These are phyloP conservation scores for Aspergillus panamensis DNA, from an alignment of 495 filamentous ascomycete genomes.

Conservation along the genomic window DNA sequence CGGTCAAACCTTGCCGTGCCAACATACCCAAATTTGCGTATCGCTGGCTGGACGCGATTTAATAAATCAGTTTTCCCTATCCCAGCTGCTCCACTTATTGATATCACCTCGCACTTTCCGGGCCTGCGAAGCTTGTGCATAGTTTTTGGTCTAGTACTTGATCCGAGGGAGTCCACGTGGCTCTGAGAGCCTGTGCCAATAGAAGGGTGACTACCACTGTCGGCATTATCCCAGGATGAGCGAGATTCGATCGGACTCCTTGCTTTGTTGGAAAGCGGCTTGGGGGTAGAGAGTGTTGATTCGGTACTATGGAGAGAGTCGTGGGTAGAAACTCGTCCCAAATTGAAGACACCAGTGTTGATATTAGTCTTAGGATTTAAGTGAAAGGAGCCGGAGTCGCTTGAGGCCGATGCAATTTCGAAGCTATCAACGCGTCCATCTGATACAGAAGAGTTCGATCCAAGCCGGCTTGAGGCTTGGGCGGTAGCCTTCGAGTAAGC, in stretches of 20 bases:
- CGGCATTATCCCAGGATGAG: slow-evolving; percentile 35
- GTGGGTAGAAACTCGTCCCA: slow-evolving; percentile 34
- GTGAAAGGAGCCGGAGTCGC: slow-evolving; percentile 54
- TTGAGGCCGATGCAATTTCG: slow-evolving; percentile 46
- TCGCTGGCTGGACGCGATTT: slow-evolving; percentile 69
- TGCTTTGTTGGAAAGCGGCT: slow-evolving; percentile 25
- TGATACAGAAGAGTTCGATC: slow-evolving; percentile 56
- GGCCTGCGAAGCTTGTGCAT: slow-evolving; percentile 59
- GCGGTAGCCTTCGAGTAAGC: slow-evolving; percentile 41
- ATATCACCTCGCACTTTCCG: slow-evolving; percentile 73
- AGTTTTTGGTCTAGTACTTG: slow-evolving; percentile 38
- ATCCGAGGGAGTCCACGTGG: slow-evolving; percentile 32
- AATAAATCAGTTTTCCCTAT: slow-evolving; percentile 82
- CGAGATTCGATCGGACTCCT: slow-evolving; percentile 41
- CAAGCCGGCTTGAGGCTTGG: slow-evolving; percentile 41
- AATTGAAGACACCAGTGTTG: slow-evolving; percentile 30
- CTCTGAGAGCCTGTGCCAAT: slow-evolving; percentile 26
- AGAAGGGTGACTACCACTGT: slow-evolving; percentile 36
- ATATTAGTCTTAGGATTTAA: slow-evolving; percentile 41
- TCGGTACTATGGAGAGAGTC: slow-evolving; percentile 39
- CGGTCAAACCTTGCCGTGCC: slow-evolving; percentile 82
- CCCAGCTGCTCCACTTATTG: slow-evolving; percentile 70
- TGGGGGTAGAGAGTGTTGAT: slow-evolving; percentile 33
- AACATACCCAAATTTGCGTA: slow-evolving; percentile 73
- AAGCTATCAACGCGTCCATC: slow-evolving; percentile 53